Base-by-base conservation (phyloP, 768 basidiomycete genomes). In the Paxillus rubicundulus region DNA sequence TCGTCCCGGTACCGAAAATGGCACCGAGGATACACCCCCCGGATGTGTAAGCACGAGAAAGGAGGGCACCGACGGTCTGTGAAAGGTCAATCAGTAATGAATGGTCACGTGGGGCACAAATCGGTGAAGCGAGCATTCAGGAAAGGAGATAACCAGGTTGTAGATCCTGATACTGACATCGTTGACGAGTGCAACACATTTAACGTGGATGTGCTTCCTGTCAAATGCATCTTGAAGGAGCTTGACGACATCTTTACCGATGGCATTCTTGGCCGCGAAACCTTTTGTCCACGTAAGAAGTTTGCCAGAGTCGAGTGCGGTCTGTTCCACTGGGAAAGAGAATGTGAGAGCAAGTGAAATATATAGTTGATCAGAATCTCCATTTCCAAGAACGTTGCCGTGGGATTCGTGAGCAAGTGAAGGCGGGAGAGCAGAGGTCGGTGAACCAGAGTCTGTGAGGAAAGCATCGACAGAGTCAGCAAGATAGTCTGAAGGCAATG, bases 1-100 rank as follows among this genome's bases (percentile, higher is more conserved):
- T 99, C 5, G 97, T 98, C 16, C 97, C 97, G 0, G 97, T 99
- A 21, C 97, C 97, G 66, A 98, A 98, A 62, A 98, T 98, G 49
- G 87, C 87, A 43, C 87, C 89, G 32, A 95, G 81, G 14, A 93
- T 75, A 62, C 92, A 96, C 6, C 89, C 89, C 17, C 97, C 97
- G 4, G 85, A 82, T n/a, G 89, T 89, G 67, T 99, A 99, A 9
- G 94, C 89, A 42, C 92, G 82, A 10, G 95, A 95, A 27, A 99
- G 76, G 41, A 98, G 80, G 6, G 97, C 91, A 28, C 97, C 97
- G 20, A 98, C 96, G 18, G 97, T 99, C 94, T 97, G 48, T 5
- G 30, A 30, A 30, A 33, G 4, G 14, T 43, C 9, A 33, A 36
- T 59, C 50, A 60, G 57, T 40, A 49, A 49, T 16, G 20, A 41